A percentile compares a stretch with the other conserved stretches of the same genome.
Evolutionary conservation across 768 basidiomycete genomes (phyloP).

Genomic region (Boletellus sp.): DNA sequence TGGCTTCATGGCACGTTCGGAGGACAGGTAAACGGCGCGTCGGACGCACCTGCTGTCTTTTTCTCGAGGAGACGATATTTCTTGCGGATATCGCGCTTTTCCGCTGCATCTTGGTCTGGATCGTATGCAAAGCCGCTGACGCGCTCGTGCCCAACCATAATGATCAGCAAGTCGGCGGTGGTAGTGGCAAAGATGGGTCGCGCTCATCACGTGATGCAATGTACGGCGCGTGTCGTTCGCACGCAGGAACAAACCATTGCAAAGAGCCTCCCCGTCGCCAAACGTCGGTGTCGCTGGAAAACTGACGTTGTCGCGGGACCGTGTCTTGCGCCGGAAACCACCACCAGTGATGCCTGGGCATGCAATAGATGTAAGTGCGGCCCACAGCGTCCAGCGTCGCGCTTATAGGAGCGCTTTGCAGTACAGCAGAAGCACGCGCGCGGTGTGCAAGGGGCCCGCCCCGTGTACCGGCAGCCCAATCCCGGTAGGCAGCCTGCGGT

Average conservation of each 20-base stretch:
- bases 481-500: conserved; percentile 57
- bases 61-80: conserved; percentile 67
- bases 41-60: conserved; percentile 55
- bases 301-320: neutral
- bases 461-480: conserved; percentile 57
- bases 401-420: conserved; percentile 29
- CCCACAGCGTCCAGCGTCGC: neutral
- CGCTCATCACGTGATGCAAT: conserved; percentile 18
- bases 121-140: conserved; percentile 53
- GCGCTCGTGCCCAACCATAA: conserved; percentile 19
- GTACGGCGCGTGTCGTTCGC: conserved; percentile 19
- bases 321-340: neutral
- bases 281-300: neutral
- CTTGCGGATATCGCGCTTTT: conserved; percentile 70
- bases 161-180: neutral
- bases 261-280: neutral
- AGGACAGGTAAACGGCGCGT: neutral
- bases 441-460: conserved; percentile 62
- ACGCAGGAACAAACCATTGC: conserved; percentile 22
- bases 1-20: neutral
- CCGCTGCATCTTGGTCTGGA: conserved; percentile 81
- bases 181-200: neutral
- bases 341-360: conserved; percentile 17
- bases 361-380: conserved; percentile 31
- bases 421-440: conserved; percentile 71